phyloP scores from a whole-genome alignment of 345 rosid genomes.

The Populus pruinosa region DNA sequence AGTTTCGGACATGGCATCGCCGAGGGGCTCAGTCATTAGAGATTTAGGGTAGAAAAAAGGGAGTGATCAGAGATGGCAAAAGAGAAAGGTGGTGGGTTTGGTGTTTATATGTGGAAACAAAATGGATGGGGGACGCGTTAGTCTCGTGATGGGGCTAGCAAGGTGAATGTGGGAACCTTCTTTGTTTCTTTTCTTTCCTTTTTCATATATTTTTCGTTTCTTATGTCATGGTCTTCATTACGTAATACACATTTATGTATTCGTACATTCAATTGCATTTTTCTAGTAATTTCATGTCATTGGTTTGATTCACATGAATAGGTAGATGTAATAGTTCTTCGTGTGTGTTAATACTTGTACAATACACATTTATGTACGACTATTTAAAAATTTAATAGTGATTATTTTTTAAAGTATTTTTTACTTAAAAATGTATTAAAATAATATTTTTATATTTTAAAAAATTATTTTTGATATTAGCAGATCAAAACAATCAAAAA shows the following conservation, averaged over 20 bases:
- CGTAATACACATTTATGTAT: too few species aligned
- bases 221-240: background rate
- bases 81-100: conserved; percentile 31
- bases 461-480: too few species aligned
- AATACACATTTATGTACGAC: background rate
- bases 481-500: too few species aligned
- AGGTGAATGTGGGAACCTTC: conserved; percentile 54
- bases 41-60: background rate
- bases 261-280: too few species aligned
- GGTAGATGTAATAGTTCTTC: too few species aligned
- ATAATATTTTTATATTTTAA: too few species aligned
- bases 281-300: too few species aligned
- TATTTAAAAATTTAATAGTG: too few species aligned
- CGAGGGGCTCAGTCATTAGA: conserved; percentile 54
- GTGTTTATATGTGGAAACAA: conserved; percentile 40
- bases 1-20: conserved; percentile 38
- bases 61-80: background rate
- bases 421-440: rapidly evolving
- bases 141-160: conserved; percentile 74
- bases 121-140: conserved; percentile 51
- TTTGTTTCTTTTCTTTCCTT: conserved; percentile 13
- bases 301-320: too few species aligned
- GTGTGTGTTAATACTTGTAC: too few species aligned
- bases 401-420: too few species aligned
- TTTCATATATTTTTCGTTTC: background rate